Base-by-base conservation (phyloP, 306 rosid genomes). In the Cajanus cajan region DNA sequence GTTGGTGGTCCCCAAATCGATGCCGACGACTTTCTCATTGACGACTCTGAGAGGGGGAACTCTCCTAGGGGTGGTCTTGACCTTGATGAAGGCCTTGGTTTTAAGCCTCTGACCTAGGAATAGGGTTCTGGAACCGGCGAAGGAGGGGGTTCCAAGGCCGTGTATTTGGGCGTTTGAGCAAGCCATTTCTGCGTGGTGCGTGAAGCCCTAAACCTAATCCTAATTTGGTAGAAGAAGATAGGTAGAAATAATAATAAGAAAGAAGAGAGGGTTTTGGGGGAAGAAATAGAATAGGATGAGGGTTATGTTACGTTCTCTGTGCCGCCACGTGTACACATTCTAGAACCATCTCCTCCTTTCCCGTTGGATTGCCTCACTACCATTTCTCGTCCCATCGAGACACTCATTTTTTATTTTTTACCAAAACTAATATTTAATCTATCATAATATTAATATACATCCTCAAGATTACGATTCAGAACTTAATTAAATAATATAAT, bases 1-100 rank as follows among this genome's bases (percentile, higher is more conserved):
- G 82, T 91, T 94, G 2, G 97, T 94, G 4, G 97, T 94, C 6
- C 92, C 98, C 80, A 87, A 79, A 77, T 94, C 98, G 47, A 94
- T 90, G 8, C 93, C 96, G 39, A 89, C 97, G 1, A 90, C 97
- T 74, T 92, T 92, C 90, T 92, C 96, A 81, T 80, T 90, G 6
- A 87, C 98, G 6, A 90, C 85, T 16, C 93, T 74, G 18, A 92
- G 59, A 4, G 92, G 92, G 2, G 80, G 0, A 0, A 43, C 69
- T 18, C 82, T 80, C 36, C 85, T 51, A 3, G 31, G 18, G 7
- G 13, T 77, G 73, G 19, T 72, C 41, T 74, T 82, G 4, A 86
- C 59, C 41, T 82, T 89, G 14, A 88, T 54, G 7, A 89, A 90
- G 11, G 92, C 76, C 52, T 85, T 5, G 13, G 73, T 70, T 1